Conservation (phyloP, 371 early-diverging fungal species). For the Circinella minor region DNA sequence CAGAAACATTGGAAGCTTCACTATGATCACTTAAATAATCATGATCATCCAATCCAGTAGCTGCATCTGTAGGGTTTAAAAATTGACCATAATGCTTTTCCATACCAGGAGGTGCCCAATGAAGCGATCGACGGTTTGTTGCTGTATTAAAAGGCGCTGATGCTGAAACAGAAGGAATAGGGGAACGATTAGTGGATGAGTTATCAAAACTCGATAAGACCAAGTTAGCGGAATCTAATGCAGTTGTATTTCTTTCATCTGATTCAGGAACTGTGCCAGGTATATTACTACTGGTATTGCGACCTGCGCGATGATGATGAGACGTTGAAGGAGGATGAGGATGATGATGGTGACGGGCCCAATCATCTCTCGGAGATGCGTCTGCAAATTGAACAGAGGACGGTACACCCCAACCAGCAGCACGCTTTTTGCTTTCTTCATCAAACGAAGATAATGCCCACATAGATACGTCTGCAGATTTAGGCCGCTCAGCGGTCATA, state of each 20-base stretch:
- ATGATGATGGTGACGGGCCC: conserved; percentile 7
- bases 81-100: conserved; percentile 36
- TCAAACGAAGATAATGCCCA: conserved; percentile 47
- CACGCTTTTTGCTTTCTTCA: conserved; percentile 4
- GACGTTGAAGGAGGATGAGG: not conserved
- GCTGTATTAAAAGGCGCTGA: conserved; percentile 25
- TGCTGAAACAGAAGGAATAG: conserved; percentile 27
- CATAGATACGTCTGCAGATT: conserved; percentile 68
- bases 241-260: conserved; percentile 15
- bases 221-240: conserved; percentile 18
- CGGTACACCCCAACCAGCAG: conserved; percentile 26
- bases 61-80: conserved; percentile 33
- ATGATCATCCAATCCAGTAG: conserved; percentile 28
- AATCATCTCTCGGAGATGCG: conserved; percentile 12
- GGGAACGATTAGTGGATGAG: conserved; percentile 12
- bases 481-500: conserved; percentile 61
- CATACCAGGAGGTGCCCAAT: conserved; percentile 31
- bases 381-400: conserved; percentile 23
- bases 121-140: conserved; percentile 1
- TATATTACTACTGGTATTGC: conserved; percentile 28
- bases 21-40: conserved; percentile 59
- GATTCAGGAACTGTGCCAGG: conserved; percentile 48
- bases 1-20: conserved; percentile 32
- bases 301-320: conserved; percentile 6
- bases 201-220: conserved; percentile 18